A percentile compares a stretch with the other conserved stretches of the same genome.
Conservation (phyloP, 495 filamentous ascomycete genomes). For the Neurospora sp. region DNA sequence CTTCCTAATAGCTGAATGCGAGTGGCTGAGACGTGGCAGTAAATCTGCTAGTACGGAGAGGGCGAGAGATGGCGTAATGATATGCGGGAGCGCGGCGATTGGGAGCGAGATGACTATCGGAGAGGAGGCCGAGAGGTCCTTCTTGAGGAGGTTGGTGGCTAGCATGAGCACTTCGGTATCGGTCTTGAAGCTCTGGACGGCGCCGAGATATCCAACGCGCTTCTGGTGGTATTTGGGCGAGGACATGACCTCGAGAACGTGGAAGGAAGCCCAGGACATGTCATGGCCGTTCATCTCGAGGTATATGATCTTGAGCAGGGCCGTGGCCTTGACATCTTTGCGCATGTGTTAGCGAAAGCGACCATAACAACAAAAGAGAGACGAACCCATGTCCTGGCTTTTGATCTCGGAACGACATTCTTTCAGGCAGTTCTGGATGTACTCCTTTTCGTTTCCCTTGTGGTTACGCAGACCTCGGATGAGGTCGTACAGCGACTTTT, state of each 20-base stretch:
- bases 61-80: slow-evolving; percentile 82
- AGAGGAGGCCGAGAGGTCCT: slow-evolving; percentile 74
- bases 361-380: background rate
- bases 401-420: slow-evolving; percentile 91
- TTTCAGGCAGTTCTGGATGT: slow-evolving; percentile 79
- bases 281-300: slow-evolving; percentile 98
- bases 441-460: slow-evolving; percentile 86
- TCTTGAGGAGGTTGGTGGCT: slow-evolving; percentile 93
- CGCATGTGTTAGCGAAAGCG: slow-evolving; percentile 12
- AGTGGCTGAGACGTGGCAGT: slow-evolving; percentile 76
- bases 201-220: slow-evolving; percentile 89
- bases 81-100: slow-evolving; percentile 76
- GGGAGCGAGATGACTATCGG: slow-evolving; percentile 73
- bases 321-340: slow-evolving; percentile 87
- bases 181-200: slow-evolving; percentile 87
- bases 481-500: slow-evolving; percentile 98
- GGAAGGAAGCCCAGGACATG: slow-evolving; percentile 99
- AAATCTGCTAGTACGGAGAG: slow-evolving; percentile 80
- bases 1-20: slow-evolving; percentile 72
- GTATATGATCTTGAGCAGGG: slow-evolving; percentile 88
- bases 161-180: slow-evolving; percentile 98
- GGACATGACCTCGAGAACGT: slow-evolving; percentile 98
- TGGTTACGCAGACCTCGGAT: slow-evolving; percentile 90
- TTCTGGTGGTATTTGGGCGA: slow-evolving; percentile 90
- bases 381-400: slow-evolving; percentile 79